Conservation (phyloP, 2,329 filamentous ascomycete genomes). For the Helotiales sp. region DNA sequence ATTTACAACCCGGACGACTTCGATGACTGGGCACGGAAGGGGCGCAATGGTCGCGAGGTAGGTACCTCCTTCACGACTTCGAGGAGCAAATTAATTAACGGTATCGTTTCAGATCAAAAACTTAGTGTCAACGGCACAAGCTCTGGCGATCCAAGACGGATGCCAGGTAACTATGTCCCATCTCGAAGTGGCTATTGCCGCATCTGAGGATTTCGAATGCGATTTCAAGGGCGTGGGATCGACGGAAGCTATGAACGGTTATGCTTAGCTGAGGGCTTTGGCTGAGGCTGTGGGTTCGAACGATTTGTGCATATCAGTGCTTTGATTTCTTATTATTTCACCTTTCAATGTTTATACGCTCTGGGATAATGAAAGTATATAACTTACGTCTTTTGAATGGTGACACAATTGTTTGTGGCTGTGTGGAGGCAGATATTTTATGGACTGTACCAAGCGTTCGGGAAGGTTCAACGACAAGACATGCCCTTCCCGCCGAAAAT, state of each 20-base stretch:
- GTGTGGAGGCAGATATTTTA: not conserved
- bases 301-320: conserved; percentile 9
- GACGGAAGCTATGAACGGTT: conserved; percentile 27
- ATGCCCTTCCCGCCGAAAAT: not conserved
- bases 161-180: conserved; percentile 20
- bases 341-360: conserved; percentile 12
- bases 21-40: conserved; percentile 1
- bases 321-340: conserved; percentile 13
- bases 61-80: conserved; percentile 4
- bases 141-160: conserved; percentile 17
- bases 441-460: conserved; percentile 1
- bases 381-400: conserved; percentile 6
- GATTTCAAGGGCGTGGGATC: conserved; percentile 19
- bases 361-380: conserved; percentile 5
- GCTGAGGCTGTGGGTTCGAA: conserved; percentile 12
- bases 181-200: conserved; percentile 28
- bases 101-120: conserved; percentile 24
- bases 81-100: conserved; percentile 9
- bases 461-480: not conserved
- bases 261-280: conserved; percentile 17
- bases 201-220: conserved; percentile 26
- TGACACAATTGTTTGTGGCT: conserved; percentile 6
- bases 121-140: conserved; percentile 16
- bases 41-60: conserved; percentile 18
- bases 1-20: not conserved